Conservation (phyloP, 495 filamentous ascomycete species). For the Tuber umbilicatum region DNA sequence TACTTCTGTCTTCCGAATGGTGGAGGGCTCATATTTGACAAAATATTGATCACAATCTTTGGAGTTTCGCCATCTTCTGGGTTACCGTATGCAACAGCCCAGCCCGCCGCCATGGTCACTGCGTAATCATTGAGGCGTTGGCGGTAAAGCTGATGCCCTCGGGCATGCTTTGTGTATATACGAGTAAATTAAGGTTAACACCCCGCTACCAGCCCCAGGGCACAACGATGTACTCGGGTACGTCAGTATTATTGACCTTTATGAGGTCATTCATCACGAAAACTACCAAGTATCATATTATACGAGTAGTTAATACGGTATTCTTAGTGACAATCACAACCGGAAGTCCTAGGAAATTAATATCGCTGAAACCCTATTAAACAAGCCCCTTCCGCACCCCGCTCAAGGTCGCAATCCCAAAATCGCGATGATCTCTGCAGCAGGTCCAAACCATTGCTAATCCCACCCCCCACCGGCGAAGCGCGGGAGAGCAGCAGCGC, state of each 20-base stretch:
- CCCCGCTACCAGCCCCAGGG: conserved; percentile 34
- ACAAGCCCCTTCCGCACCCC: conserved; percentile 13
- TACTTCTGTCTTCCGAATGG: background rate
- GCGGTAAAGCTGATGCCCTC: conserved; percentile 29
- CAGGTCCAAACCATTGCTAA: conserved; percentile 14
- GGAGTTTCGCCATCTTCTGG: conserved; percentile 35
- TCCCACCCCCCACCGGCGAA: background rate
- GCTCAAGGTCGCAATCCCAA: conserved; percentile 32
- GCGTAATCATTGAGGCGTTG: conserved; percentile 17
- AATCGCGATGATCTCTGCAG: conserved; percentile 30
- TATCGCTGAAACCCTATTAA: conserved; percentile 25
- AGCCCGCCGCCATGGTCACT: conserved; percentile 28
- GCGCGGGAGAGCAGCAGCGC: background rate
- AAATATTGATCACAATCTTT: conserved; percentile 32
- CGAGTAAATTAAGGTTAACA: conserved; percentile 24
- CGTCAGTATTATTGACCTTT: conserved; percentile 35
- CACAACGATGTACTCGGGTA: conserved; percentile 21
- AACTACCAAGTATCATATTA: conserved; percentile 21
- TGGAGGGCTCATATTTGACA: conserved; percentile 25
- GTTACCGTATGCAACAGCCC: conserved; percentile 22
- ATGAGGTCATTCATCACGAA: conserved; percentile 38
- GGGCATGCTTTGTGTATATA: conserved; percentile 19
- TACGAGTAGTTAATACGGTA: too few species aligned
- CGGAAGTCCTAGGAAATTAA: conserved; percentile 14
- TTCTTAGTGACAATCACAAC: background rate